Percentiles rank a stretch among this genome's conserved stretches.
Conservation (phyloP, 2,329 filamentous ascomycete genomes). For the Monilinia fructigena region DNA sequence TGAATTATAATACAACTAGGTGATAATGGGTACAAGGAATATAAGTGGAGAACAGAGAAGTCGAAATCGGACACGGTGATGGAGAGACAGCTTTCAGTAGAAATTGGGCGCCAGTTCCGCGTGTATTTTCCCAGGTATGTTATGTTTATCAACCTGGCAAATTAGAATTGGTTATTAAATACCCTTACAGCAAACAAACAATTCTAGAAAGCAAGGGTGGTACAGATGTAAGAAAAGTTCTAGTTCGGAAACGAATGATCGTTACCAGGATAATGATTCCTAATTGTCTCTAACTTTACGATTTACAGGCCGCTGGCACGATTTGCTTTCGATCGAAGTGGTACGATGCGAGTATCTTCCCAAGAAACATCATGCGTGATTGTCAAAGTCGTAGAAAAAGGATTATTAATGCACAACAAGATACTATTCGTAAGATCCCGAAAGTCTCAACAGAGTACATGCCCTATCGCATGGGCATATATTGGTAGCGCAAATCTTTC, state of each 20-base stretch:
- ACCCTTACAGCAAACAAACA: slow-evolving; percentile 50
- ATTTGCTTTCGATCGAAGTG: slow-evolving; percentile 72
- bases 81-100: slow-evolving; percentile 32
- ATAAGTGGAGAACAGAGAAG: slow-evolving; percentile 42
- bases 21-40: slow-evolving; percentile 47
- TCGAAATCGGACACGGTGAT: slow-evolving; percentile 27
- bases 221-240: slow-evolving; percentile 46
- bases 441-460: slow-evolving; percentile 5
- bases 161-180: slow-evolving; percentile 5
- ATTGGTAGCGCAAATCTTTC: slow-evolving; percentile 89
- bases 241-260: neutral
- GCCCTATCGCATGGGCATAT: slow-evolving; percentile 68
- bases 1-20: slow-evolving; percentile 40
- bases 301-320: slow-evolving; percentile 66
- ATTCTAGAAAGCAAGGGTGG: slow-evolving; percentile 65
- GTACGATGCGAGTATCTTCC: slow-evolving; percentile 71
- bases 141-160: slow-evolving; percentile 1
- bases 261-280: slow-evolving; percentile 5
- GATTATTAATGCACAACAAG: slow-evolving; percentile 88
- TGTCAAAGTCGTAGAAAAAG: slow-evolving; percentile 66
- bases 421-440: slow-evolving; percentile 53
- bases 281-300: neutral
- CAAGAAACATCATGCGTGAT: slow-evolving; percentile 69
- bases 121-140: slow-evolving; percentile 74
- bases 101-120: slow-evolving; percentile 54